Conservation (phyloP, 805 yeast genomes). For the Metschnikowia baotianmanensis region DNA sequence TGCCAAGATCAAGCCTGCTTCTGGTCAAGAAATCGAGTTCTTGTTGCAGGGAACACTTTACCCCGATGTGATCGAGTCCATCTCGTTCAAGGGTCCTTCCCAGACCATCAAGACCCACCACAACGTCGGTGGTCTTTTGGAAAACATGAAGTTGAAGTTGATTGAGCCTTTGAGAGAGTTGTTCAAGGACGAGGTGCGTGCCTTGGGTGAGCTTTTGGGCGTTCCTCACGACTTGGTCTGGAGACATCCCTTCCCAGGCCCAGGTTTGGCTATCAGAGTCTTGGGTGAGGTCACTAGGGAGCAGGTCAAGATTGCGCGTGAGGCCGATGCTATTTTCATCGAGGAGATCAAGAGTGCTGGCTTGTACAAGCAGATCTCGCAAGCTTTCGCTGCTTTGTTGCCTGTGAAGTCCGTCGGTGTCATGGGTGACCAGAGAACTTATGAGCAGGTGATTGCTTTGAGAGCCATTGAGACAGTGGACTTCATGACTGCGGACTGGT, state of each 20-base stretch:
- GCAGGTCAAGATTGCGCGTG: constrained; percentile 95
- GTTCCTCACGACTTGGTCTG: constrained; percentile 96
- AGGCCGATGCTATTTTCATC: constrained; percentile 93
- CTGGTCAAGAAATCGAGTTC: constrained; percentile 88
- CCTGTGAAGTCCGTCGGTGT: constrained; percentile 99
- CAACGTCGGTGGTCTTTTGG: constrained; percentile 97
- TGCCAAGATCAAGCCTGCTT: constrained; percentile 82
- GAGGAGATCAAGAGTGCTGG: constrained; percentile 95
- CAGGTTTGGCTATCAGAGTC: constrained; percentile 98
- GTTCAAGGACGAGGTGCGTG: constrained; percentile 98
- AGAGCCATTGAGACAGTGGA: constrained; percentile 97
- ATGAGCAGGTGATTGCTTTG: constrained; percentile 98
- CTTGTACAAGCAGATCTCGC: constrained; percentile 86
- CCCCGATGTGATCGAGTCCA: constrained; percentile 98
- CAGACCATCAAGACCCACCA: constrained; percentile 99
- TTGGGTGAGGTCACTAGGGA: constrained; percentile 92
- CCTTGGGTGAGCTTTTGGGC: constrained; percentile 89
- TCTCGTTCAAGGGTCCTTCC: constrained; percentile 98
- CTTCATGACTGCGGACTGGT: constrained; percentile 99
- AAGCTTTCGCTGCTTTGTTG: constrained; percentile 94
- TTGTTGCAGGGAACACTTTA: constrained; percentile 95
- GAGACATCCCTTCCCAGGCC: constrained; percentile 99
- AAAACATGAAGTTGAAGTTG: constrained; percentile 96
- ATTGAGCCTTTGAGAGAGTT: constrained; percentile 98
- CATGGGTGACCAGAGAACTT: constrained; percentile 99